Evolutionary conservation across 2,329 filamentous ascomycete genomes (phyloP).

Genomic region (Alternaria incomplexa): DNA sequence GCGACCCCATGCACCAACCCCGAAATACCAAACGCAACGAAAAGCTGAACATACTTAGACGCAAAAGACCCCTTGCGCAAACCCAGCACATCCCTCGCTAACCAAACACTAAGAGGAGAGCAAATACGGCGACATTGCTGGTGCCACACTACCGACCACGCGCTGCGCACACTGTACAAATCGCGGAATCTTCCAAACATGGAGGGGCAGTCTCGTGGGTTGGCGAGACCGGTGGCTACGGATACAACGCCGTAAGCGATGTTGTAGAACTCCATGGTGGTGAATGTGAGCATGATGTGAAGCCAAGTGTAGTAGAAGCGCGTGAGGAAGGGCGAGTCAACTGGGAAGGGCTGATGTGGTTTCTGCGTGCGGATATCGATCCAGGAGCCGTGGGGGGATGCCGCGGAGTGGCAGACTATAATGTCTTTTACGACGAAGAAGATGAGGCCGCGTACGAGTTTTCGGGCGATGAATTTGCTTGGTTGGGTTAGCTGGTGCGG

Average conservation of each 20-base stretch:
- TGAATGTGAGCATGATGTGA: slow-evolving; percentile 26
- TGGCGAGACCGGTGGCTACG: slow-evolving; percentile 22
- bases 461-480: slow-evolving; percentile 31
- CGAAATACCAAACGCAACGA: slow-evolving; percentile 29
- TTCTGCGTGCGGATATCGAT: slow-evolving; percentile 18
- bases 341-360: not conserved
- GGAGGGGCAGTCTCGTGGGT: slow-evolving; percentile 35
- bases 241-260: slow-evolving; percentile 14
- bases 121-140: slow-evolving; percentile 31
- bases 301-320: slow-evolving; percentile 25
- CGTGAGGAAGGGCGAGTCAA: slow-evolving; percentile 10
- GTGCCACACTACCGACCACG: slow-evolving; percentile 37
- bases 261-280: slow-evolving; percentile 22
- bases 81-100: slow-evolving; percentile 26
- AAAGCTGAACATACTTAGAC: slow-evolving; percentile 41
- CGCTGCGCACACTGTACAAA: slow-evolving; percentile 25
- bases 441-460: slow-evolving; percentile 14
- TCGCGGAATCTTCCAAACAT: slow-evolving; percentile 27
- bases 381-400: slow-evolving; percentile 31
- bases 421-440: slow-evolving; percentile 22
- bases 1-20: slow-evolving; percentile 22
- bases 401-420: slow-evolving; percentile 21
- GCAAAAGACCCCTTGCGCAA: slow-evolving; percentile 33
- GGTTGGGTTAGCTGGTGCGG: not conserved
- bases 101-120: slow-evolving; percentile 18